Conservation (phyloP, 192 early-diverging fungal species). For the Chytriomyces sp. region DNA sequence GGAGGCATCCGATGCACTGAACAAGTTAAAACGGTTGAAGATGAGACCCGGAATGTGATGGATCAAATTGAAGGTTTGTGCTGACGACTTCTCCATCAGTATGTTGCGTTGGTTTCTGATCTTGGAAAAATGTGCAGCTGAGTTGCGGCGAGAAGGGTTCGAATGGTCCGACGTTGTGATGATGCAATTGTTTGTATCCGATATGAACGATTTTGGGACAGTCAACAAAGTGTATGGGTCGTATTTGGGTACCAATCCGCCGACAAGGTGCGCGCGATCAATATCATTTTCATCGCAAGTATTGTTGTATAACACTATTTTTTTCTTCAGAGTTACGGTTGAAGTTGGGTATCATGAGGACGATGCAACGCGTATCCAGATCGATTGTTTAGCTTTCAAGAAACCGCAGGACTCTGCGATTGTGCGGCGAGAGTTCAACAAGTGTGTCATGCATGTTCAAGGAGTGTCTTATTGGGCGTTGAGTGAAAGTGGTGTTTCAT, state of each 20-base stretch:
- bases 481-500: slow-evolving; percentile 13
- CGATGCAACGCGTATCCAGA: slow-evolving; percentile 57
- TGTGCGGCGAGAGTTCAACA: background rate
- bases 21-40: slow-evolving; percentile 1
- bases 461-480: slow-evolving; percentile 87
- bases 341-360: slow-evolving; percentile 48
- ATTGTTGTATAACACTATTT: background rate
- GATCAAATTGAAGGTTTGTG: slow-evolving; percentile 34
- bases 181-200: slow-evolving; percentile 69
- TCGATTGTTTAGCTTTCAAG: slow-evolving; percentile 65
- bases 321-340: slow-evolving; percentile 64
- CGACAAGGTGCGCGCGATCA: slow-evolving; percentile 62
- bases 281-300: background rate
- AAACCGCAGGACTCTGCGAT: background rate
- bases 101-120: background rate
- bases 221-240: slow-evolving; percentile 71
- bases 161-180: slow-evolving; percentile 64
- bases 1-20: background rate
- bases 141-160: slow-evolving; percentile 44
- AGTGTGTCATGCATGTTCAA: slow-evolving; percentile 72
- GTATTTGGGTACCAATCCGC: slow-evolving; percentile 76
- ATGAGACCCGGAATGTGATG: slow-evolving; percentile 34
- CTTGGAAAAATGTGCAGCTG: slow-evolving; percentile 32
- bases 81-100: no score
- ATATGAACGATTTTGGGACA: slow-evolving; percentile 68